These are phyloP conservation scores for Moesziomyces sp. DNA, from an alignment of 1,284 basidiomycete species.

Conservation along the genomic window DNA sequence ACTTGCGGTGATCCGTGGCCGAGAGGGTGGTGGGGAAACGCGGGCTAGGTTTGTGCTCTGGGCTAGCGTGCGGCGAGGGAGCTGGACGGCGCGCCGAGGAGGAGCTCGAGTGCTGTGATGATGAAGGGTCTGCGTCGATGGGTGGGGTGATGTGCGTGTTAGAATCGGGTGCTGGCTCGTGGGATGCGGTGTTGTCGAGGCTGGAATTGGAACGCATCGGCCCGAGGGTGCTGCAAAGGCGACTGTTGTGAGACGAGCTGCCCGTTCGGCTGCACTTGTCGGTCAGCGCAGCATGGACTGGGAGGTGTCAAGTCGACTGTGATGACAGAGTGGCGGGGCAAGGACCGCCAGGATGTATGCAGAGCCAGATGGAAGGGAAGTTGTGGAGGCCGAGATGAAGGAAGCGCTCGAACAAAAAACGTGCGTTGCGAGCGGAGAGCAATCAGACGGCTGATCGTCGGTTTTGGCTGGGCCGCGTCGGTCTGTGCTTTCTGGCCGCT, in stretches of 20 bases:
- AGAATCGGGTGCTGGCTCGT: slow-evolving; percentile 1
- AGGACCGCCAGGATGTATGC: no score
- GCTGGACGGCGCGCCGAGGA: slow-evolving; percentile 16
- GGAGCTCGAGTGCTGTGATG: not conserved
- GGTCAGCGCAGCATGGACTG: not conserved
- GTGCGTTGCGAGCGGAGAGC: no score
- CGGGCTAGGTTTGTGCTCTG: slow-evolving; percentile 17
- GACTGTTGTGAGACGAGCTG: slow-evolving; percentile 1
- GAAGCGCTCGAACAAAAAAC: no score
- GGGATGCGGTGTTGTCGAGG: slow-evolving; percentile 12
- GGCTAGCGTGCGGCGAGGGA: slow-evolving; percentile 29
- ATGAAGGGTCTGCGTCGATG: not conserved
- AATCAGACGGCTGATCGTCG: no score
- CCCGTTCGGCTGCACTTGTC: not conserved
- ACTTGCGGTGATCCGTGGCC: slow-evolving; percentile 6
- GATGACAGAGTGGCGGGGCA: no score
- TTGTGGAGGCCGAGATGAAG: no score
- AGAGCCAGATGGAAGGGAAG: no score
- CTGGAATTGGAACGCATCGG: slow-evolving; percentile 25
- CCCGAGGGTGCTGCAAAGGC: slow-evolving; percentile 10
- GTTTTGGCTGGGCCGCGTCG: no score
- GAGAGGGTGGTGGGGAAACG: slow-evolving; percentile 16
- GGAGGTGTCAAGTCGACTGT: not conserved
- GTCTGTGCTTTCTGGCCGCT: no score
- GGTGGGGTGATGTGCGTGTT: not conserved